Percentiles rank a stretch among this genome's conserved stretches.
These are phyloP conservation scores for Cylindrodendrum hubeiense DNA, from an alignment of 2,329 filamentous ascomycete genomes.

Conservation along the genomic window DNA sequence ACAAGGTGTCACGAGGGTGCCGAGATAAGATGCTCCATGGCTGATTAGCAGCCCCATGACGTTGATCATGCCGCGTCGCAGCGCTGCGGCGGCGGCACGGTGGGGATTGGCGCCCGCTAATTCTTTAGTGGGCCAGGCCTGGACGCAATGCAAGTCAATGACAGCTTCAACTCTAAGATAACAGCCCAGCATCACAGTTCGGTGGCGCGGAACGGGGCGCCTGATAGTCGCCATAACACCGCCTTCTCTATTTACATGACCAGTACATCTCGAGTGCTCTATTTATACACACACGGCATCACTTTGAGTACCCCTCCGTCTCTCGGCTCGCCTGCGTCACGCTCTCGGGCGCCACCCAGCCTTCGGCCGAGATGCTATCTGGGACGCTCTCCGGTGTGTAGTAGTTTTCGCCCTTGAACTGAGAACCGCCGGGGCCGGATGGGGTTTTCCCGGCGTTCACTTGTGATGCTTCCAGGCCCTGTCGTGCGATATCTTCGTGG, in stretches of 20 bases:
- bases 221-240: too few species aligned
- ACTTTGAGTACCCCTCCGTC: not conserved
- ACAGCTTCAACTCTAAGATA: too few species aligned
- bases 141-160: too few species aligned
- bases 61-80: slow-evolving; percentile 34
- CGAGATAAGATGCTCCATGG: not conserved
- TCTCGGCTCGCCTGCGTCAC: slow-evolving; percentile 53
- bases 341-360: slow-evolving; percentile 55
- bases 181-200: too few species aligned
- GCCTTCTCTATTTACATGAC: too few species aligned
- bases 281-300: not conserved
- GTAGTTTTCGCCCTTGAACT: slow-evolving; percentile 57
- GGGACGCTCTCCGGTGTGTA: slow-evolving; percentile 56
- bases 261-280: too few species aligned
- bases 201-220: too few species aligned
- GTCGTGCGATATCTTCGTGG: slow-evolving; percentile 46
- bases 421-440: slow-evolving; percentile 50
- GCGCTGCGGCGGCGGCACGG: not conserved
- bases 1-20: not conserved
- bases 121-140: too few species aligned
- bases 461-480: slow-evolving; percentile 53
- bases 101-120: not conserved
- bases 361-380: slow-evolving; percentile 57
- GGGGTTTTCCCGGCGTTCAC: slow-evolving; percentile 54
- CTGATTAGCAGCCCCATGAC: slow-evolving; percentile 37